These are phyloP conservation scores for Colletotrichum australisinense DNA, from an alignment of 2,329 filamentous ascomycete genomes.

Conservation along the genomic window DNA sequence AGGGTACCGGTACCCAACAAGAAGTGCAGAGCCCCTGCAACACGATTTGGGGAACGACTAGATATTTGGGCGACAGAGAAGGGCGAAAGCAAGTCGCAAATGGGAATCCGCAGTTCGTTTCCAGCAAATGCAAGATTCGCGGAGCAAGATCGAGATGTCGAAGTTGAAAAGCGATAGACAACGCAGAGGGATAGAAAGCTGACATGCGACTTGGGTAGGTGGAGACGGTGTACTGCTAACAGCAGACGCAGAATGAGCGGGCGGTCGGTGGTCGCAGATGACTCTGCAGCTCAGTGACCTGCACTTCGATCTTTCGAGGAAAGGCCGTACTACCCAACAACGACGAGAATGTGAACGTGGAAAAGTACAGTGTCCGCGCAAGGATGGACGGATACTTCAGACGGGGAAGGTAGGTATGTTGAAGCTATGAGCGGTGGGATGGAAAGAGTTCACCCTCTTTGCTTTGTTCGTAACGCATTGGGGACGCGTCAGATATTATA, in stretches of 20 bases:
- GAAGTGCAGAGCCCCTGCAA: background rate
- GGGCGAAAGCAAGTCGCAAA: background rate
- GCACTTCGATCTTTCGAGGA: constrained; percentile 3
- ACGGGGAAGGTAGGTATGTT: too few relatives aligned
- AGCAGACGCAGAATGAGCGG: background rate
- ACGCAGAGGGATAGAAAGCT: background rate
- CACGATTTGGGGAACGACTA: background rate
- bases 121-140: background rate
- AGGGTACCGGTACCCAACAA: background rate
- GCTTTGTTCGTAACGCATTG: background rate
- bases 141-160: background rate
- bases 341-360: background rate
- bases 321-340: background rate
- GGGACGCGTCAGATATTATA: constrained; percentile 21
- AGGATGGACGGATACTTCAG: background rate
- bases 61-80: background rate
- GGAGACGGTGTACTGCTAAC: background rate
- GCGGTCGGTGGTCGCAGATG: background rate
- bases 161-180: background rate
- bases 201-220: background rate
- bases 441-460: background rate
- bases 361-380: background rate
- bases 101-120: background rate
- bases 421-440: background rate
- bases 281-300: constrained; percentile 19